A percentile compares a stretch with the other conserved stretches of the same genome.
Evolutionary conservation across 192 early-diverging fungal genomes (phyloP).

Genomic region (Coemansia pectinata): DNA sequence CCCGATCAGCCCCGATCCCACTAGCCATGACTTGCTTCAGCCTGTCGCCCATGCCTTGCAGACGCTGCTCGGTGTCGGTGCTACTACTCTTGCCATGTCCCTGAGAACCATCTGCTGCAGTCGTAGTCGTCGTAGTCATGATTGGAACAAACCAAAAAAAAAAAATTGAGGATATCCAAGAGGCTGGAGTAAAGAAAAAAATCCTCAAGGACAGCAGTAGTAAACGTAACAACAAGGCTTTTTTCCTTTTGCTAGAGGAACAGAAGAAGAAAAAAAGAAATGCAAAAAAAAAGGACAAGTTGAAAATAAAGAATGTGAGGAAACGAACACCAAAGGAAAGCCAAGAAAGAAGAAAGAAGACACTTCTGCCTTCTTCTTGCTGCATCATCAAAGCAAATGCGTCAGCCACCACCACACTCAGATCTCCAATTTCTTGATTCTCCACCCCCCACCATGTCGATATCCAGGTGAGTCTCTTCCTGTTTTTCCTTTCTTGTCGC

Average conservation of each 20-base stretch:
- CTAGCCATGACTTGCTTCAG: not conserved
- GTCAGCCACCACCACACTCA: not conserved
- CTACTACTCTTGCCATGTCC: not conserved
- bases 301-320: not conserved
- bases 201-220: constrained; percentile 15
- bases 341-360: not conserved
- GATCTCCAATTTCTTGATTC: not conserved
- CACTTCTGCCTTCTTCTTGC: not conserved
- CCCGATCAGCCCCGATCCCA: constrained; percentile 2
- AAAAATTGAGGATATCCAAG: not conserved
- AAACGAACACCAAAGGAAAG: not conserved
- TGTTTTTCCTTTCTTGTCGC: not conserved
- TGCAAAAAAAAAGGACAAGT: constrained; percentile 4
- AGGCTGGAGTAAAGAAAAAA: not conserved
- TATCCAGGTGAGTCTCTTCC: not conserved
- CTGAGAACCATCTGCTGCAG: not conserved
- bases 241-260: not conserved
- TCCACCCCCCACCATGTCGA: no score
- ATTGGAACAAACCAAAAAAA: not conserved
- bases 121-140: not conserved
- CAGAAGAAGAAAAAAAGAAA: constrained; percentile 5
- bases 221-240: not conserved
- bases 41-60: not conserved
- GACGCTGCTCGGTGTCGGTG: not conserved
- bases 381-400: constrained; percentile 1